Evolutionary conservation across 495 filamentous ascomycete genomes (phyloP).

Genomic region (Cryomyces minteri): DNA sequence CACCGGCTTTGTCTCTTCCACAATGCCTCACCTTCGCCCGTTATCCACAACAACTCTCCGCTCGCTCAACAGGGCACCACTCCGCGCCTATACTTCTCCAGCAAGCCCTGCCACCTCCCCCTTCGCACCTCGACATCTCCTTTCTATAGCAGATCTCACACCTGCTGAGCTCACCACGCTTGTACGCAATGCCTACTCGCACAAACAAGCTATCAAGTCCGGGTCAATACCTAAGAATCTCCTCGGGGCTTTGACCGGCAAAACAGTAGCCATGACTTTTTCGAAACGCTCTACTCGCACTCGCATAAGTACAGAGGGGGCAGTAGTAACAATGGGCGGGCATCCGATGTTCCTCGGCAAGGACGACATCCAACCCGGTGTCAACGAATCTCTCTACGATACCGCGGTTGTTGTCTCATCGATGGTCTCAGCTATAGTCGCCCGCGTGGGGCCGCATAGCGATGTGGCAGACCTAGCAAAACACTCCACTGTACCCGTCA

Average conservation of each 20-base stretch:
- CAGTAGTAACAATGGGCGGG: constrained; percentile 64
- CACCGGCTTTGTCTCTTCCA: background rate
- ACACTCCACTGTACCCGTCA: constrained; percentile 71
- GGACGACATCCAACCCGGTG: constrained; percentile 88
- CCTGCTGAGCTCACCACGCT: constrained; percentile 61
- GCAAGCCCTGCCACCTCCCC: constrained; percentile 12
- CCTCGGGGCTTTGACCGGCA: constrained; percentile 38
- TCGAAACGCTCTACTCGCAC: constrained; percentile 88
- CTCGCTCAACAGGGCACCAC: constrained; percentile 5
- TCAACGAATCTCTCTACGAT: constrained; percentile 85
- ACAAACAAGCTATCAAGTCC: constrained; percentile 65
- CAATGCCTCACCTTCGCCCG: constrained; percentile 8
- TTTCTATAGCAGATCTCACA: constrained; percentile 76
- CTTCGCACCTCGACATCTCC: constrained; percentile 42
- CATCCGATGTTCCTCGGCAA: constrained; percentile 93
- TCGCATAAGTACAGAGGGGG: constrained; percentile 78
- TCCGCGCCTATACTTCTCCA: constrained; percentile 6
- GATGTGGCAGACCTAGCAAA: constrained; percentile 67
- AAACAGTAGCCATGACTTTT: constrained; percentile 90
- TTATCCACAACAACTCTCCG: constrained; percentile 4
- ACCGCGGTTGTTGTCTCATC: constrained; percentile 77
- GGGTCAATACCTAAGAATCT: constrained; percentile 40
- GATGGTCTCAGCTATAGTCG: constrained; percentile 83
- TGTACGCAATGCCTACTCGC: constrained; percentile 56
- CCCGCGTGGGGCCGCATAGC: constrained; percentile 66